Evolutionary conservation across 768 basidiomycete genomes (phyloP).

Genomic region (Fomitopsis serialis): DNA sequence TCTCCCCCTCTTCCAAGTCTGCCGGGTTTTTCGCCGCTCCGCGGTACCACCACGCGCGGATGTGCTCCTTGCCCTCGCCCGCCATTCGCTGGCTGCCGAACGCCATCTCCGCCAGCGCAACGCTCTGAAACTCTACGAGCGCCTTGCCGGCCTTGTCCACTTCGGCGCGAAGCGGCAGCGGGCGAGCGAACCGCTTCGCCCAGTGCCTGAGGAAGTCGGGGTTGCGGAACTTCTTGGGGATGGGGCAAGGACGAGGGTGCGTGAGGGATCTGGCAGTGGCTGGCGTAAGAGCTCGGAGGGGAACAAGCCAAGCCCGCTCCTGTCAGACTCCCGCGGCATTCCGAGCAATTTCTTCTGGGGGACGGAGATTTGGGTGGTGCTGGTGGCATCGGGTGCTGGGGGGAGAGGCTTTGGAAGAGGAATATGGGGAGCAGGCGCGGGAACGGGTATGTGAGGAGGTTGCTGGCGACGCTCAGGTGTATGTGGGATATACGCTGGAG

Average conservation of each 20-base stretch:
- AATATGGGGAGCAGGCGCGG: not conserved
- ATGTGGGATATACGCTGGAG: no score
- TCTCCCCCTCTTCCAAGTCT: constrained; percentile 24
- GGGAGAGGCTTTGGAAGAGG: no score
- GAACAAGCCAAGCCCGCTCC: constrained; percentile 3
- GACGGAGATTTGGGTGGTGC: no score
- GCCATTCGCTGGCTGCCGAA: constrained; percentile 15
- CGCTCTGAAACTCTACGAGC: constrained; percentile 18
- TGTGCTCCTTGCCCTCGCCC: constrained; percentile 22
- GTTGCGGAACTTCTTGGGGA: constrained; percentile 21
- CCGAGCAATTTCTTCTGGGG: constrained; percentile 13
- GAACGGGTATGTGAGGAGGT: not conserved
- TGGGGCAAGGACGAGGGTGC: constrained; percentile 21
- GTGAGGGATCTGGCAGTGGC: constrained; percentile 7
- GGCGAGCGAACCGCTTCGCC: constrained; percentile 13
- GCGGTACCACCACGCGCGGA: constrained; percentile 23
- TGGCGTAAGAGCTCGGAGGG: not conserved
- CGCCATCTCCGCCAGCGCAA: constrained; percentile 12
- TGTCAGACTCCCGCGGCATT: constrained; percentile 11
- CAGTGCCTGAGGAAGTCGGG: constrained; percentile 16
- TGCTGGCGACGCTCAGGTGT: not conserved
- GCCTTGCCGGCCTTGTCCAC: constrained; percentile 18
- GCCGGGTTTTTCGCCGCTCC: constrained; percentile 1
- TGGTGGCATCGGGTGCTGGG: not conserved
- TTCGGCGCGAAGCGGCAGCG: constrained; percentile 9